phyloP scores from a whole-genome alignment of 768 basidiomycete genomes.

The Russula sp. region DNA sequence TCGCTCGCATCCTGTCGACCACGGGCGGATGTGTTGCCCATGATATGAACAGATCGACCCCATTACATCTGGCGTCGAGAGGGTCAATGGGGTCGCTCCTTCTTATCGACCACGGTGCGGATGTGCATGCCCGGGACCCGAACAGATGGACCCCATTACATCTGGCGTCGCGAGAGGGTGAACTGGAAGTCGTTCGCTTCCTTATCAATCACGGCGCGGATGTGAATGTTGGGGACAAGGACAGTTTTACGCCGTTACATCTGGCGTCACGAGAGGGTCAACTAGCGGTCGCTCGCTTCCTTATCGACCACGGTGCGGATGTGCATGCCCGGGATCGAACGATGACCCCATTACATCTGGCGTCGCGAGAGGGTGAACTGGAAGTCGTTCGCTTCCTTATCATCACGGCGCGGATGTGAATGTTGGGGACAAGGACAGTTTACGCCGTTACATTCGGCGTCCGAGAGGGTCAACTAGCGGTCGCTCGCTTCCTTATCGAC shows the following conservation, averaged over 20 bases:
- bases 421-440: no score
- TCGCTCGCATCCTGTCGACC: no score
- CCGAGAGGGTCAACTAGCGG: background rate
- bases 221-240: background rate
- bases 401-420: background rate
- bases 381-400: background rate
- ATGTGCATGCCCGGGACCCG: background rate
- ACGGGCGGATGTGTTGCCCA: no score
- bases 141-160: no score
- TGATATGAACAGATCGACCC: no score
- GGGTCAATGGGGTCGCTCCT: no score
- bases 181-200: no score
- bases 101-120: background rate
- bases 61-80: no score
- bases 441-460: background rate
- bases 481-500: background rate
- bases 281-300: background rate
- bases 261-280: background rate
- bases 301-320: background rate
- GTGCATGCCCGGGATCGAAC: background rate
- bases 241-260: background rate
- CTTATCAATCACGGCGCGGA: background rate
- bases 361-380: background rate
- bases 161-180: no score
- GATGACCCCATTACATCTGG: background rate